These are phyloP conservation scores for Colletotrichum liaoningense DNA, from an alignment of 2,329 filamentous ascomycete genomes.

Conservation along the genomic window DNA sequence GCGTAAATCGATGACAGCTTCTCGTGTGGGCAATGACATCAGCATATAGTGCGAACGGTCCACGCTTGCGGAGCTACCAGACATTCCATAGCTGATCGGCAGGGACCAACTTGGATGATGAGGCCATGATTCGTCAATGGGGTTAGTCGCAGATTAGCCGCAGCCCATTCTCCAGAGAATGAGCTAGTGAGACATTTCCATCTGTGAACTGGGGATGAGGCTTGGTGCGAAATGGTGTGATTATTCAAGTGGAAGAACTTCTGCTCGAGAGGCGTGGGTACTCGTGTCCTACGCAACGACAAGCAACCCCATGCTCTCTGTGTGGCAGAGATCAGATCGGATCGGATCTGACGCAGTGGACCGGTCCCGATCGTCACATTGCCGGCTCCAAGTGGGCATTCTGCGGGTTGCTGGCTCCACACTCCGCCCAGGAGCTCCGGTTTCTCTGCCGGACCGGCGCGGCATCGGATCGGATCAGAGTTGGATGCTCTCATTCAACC, in stretches of 20 bases:
- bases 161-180: neutral
- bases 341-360: neutral
- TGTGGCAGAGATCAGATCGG: neutral
- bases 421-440: neutral
- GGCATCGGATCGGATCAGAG: conserved; percentile 9
- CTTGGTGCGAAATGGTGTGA: neutral
- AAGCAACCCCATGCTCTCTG: no score
- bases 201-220: neutral
- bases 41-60: conserved; percentile 12
- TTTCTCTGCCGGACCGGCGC: neutral
- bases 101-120: conserved; percentile 32
- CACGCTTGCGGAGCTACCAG: neutral
- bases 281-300: no score
- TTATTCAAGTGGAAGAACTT: neutral
- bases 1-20: conserved; percentile 36
- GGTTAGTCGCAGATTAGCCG: neutral
- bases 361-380: neutral
- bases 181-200: neutral
- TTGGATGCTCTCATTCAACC: neutral
- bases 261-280: no score
- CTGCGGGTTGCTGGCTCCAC: neutral
- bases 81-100: conserved; percentile 12
- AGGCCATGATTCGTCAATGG: conserved; percentile 29
- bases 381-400: neutral
- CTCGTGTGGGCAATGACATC: conserved; percentile 33